Evolutionary conservation across 129 eudicot genomes (phyloP).

Genomic region (Oenanthe sinensis): DNA sequence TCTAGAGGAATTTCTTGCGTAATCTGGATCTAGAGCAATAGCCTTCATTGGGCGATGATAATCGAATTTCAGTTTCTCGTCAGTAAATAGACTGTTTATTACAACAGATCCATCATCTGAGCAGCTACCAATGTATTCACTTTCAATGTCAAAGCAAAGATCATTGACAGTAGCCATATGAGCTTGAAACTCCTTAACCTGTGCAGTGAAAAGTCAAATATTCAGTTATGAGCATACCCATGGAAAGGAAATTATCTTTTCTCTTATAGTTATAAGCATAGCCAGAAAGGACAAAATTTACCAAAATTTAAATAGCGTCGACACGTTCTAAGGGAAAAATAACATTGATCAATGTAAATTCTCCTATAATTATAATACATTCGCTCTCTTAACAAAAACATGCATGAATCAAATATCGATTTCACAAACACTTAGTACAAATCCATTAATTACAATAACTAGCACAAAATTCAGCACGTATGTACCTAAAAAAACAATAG

Average conservation of each 20-base stretch:
- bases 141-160: slow-evolving; percentile 82
- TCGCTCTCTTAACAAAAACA: neutral
- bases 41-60: slow-evolving; percentile 98
- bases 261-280: neutral
- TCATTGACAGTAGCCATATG: slow-evolving; percentile 91
- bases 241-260: neutral
- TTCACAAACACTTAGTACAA: neutral
- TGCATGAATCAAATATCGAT: neutral
- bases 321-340: neutral
- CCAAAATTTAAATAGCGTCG: neutral
- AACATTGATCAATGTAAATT: neutral
- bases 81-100: slow-evolving; percentile 80
- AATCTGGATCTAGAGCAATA: slow-evolving; percentile 92
- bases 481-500: neutral
- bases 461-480: neutral
- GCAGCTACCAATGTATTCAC: slow-evolving; percentile 93
- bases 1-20: slow-evolving; percentile 62
- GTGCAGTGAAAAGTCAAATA: slow-evolving; percentile 17
- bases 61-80: slow-evolving; percentile 75
- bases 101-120: slow-evolving; percentile 98
- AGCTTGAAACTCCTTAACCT: slow-evolving; percentile 79
- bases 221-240: neutral
- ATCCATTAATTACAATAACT: neutral
- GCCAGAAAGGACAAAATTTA: neutral
- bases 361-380: neutral